Base-by-base conservation (phyloP, 768 basidiomycete genomes). In the Hemileccinum impolitum region DNA sequence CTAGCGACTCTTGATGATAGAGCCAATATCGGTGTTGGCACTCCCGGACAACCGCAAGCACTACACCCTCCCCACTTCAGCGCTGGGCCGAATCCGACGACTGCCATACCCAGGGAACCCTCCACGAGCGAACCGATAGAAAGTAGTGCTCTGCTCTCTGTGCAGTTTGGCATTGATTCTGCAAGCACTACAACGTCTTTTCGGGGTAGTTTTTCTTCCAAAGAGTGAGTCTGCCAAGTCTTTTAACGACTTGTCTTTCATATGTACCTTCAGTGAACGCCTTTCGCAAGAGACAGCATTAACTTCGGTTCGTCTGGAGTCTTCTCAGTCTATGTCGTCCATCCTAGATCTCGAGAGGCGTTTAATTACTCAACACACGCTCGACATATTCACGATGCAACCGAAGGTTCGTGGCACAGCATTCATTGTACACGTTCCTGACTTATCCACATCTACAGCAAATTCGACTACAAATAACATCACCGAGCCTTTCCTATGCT, bases 341-440 rank as follows among this genome's bases (percentile, higher is more conserved):
- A 70, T 95, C 17, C 69, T 79, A 23, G 90, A 94, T 55, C 77
- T 99, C 14, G 95, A 98, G 64, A 73, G 78, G 30, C 75, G 90
- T 23, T 75, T 99, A 30, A 77, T 84, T 25, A 85, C 90, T 1
- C 80, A 86, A 26, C 75, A 79, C 17, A 90, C 90, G 8, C 70
- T 97, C 25, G 96, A 99, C 66, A 84, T 99, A 39, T 99, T 99
- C 66, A 90, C 91, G 1, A 95, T 99, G 93, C 79, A 81, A 54
- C 87, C 87, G 1, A 94, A 92, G 81, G 95, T 92, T 54, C 53
- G 54, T 56, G 42, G 21, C 13, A 9, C 39, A 48, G 5, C 13
- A 38, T 50, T 38, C 13, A 38, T 50, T 38, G 17, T 42, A 46
- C n/a, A 19, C 5, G n/a, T 32, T 44, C 28, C 18, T 23, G 34